Conservation (phyloP, 495 filamentous ascomycete genomes). For the Evansstolkia leycettana region DNA sequence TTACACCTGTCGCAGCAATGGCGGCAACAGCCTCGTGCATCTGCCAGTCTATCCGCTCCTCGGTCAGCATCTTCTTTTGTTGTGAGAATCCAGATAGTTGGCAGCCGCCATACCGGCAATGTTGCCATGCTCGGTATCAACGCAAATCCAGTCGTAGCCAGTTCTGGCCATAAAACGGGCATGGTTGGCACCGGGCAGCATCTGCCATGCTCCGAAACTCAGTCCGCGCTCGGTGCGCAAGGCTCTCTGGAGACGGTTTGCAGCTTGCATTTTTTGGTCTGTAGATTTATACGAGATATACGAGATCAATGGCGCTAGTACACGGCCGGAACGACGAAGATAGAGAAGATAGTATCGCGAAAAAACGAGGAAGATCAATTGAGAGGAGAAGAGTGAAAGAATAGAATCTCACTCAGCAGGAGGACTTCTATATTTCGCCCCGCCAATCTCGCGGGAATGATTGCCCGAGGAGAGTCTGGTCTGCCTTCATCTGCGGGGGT, state of each 20-base stretch:
- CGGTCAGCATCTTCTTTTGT: neutral
- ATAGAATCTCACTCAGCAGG: too few relatives aligned
- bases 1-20: constrained; percentile 53
- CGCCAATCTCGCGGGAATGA: neutral
- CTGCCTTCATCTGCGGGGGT: too few relatives aligned
- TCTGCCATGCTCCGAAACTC: constrained; percentile 60
- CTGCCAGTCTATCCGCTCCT: constrained; percentile 43
- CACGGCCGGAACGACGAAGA: too few relatives aligned
- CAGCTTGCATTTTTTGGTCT: constrained; percentile 45
- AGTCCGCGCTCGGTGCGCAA: constrained; percentile 42
- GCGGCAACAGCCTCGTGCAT: constrained; percentile 76
- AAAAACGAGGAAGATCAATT: neutral
- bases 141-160: constrained; percentile 62
- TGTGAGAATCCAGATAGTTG: too few relatives aligned
- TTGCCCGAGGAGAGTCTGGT: neutral
- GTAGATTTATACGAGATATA: neutral
- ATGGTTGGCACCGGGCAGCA: constrained; percentile 60
- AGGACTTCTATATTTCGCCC: too few relatives aligned
- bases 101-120: constrained; percentile 45
- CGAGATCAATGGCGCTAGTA: too few relatives aligned
- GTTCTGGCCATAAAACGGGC: constrained; percentile 55
- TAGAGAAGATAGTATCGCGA: neutral
- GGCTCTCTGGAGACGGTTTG: constrained; percentile 49
- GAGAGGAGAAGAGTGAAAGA: neutral
- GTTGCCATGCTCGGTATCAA: constrained; percentile 71